Conservation (phyloP, 202 grass and related monocot genomes). For the Saccharum hybrid region DNA sequence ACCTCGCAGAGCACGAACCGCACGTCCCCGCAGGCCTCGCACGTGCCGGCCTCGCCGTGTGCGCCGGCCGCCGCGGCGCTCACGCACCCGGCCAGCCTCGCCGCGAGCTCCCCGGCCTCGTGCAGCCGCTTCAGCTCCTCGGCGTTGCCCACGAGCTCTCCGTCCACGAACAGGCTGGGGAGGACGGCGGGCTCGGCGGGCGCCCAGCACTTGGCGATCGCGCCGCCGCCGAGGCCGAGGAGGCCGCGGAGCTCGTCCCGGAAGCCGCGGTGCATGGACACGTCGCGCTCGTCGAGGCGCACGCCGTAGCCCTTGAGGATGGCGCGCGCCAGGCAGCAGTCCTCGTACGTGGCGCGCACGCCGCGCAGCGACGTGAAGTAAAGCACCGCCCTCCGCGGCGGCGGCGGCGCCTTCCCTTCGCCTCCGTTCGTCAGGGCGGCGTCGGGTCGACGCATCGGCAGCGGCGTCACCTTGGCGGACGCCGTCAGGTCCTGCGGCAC, state of each 20-base stretch:
- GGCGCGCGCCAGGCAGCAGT: constrained; percentile 65
- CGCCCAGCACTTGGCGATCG: constrained; percentile 41
- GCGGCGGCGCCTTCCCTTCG: background rate
- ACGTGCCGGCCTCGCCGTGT: constrained; percentile 39
- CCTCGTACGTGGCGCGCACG: constrained; percentile 82
- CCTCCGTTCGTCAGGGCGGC: background rate
- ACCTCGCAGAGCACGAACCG: constrained; percentile 84
- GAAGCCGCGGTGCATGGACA: constrained; percentile 90
- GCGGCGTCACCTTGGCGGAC: constrained; percentile 67
- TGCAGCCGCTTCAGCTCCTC: constrained; percentile 86
- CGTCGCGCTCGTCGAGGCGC: constrained; percentile 86
- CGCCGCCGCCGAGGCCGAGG: constrained; percentile 44
- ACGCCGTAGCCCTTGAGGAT: constrained; percentile 78
- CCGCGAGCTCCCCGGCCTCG: constrained; percentile 69
- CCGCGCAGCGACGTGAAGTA: constrained; percentile 98
- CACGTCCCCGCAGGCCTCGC: constrained; percentile 75
- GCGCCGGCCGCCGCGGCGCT: background rate
- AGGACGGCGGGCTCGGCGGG: constrained; percentile 31
- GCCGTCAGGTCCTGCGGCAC: constrained; percentile 48
- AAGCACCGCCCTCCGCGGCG: constrained; percentile 56
- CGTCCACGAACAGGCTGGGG: constrained; percentile 76
- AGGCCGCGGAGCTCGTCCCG: constrained; percentile 69
- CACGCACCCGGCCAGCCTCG: constrained; percentile 62
- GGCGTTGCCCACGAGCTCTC: constrained; percentile 62
- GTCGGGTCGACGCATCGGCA: constrained; percentile 49